Evolutionary conservation across 805 yeast genomes (phyloP).

Genomic region (Metschnikowia kunwiensis): DNA sequence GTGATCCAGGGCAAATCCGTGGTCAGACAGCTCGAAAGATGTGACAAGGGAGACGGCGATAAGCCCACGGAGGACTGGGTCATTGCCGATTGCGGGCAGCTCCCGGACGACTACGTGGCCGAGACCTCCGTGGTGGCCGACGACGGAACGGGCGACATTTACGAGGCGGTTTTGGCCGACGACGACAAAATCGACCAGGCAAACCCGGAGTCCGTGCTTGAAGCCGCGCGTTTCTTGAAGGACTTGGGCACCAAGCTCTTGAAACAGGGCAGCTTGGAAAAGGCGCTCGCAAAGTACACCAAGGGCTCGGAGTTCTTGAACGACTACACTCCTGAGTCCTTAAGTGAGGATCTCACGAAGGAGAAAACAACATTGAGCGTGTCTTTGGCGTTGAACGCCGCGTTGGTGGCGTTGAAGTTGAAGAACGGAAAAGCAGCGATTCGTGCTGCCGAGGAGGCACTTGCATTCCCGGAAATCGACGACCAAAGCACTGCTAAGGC

Average conservation of each 20-base stretch:
- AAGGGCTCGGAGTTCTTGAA: constrained; percentile 70
- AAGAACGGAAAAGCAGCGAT: constrained; percentile 53
- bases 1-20: constrained; percentile 77
- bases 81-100: constrained; percentile 75
- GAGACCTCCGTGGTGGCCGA: constrained; percentile 46
- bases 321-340: constrained; percentile 71
- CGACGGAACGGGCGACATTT: constrained; percentile 84
- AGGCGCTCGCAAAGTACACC: constrained; percentile 63
- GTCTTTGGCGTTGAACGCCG: constrained; percentile 66
- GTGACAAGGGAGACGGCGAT: constrained; percentile 62
- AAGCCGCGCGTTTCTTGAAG: constrained; percentile 64
- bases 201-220: constrained; percentile 62
- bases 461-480: constrained; percentile 56
- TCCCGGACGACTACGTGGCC: constrained; percentile 58
- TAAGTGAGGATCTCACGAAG: constrained; percentile 51
- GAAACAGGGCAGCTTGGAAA: constrained; percentile 56
- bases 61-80: constrained; percentile 68
- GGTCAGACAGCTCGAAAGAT: constrained; percentile 73
- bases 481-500: constrained; percentile 81
- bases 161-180: constrained; percentile 72
- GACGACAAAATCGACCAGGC: constrained; percentile 62
- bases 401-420: constrained; percentile 69
- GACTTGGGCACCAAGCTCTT: constrained; percentile 73
- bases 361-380: constrained; percentile 53
- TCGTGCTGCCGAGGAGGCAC: constrained; percentile 61